Percentiles rank a stretch among this genome's conserved stretches.
Evolutionary conservation across 2,329 filamentous ascomycete species (phyloP).

Genomic region (Penicillium sclerotigenum): DNA sequence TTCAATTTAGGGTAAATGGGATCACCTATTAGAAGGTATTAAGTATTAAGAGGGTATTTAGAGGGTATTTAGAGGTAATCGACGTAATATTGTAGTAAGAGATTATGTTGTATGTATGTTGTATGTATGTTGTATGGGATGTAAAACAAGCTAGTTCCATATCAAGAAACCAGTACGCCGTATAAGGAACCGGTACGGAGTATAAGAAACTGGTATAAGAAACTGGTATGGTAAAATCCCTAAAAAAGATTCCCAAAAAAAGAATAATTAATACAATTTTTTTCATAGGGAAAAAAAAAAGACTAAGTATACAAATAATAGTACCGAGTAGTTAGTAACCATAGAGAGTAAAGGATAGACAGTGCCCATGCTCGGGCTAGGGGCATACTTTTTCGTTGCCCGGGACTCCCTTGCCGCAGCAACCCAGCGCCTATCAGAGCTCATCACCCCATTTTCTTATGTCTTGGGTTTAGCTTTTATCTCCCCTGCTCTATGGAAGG

Average conservation of each 20-base stretch:
- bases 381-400: constrained; percentile 29
- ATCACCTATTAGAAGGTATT: too few relatives aligned
- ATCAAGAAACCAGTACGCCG: neutral
- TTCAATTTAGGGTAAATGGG: neutral
- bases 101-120: too few relatives aligned
- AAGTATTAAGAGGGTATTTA: too few relatives aligned
- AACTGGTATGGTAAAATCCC: too few relatives aligned
- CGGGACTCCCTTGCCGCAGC: constrained; percentile 41
- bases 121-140: too few relatives aligned
- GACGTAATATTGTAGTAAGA: too few relatives aligned
- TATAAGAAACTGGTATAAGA: too few relatives aligned
- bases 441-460: neutral
- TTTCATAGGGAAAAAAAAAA: neutral
- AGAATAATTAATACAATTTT: too few relatives aligned
- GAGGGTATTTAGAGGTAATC: neutral
- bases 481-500: constrained; percentile 1
- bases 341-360: constrained; percentile 6
- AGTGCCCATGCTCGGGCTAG: constrained; percentile 8
- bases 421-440: constrained; percentile 35
- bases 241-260: too few relatives aligned
- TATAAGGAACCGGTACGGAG: neutral
- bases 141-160: neutral
- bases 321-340: too few relatives aligned
- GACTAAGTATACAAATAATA: constrained; percentile 3
- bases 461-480: constrained; percentile 1